A percentile compares a stretch with the other conserved stretches of the same genome.
Evolutionary conservation across 768 basidiomycete species (phyloP).

Genomic region (Boletus eberwhitei): DNA sequence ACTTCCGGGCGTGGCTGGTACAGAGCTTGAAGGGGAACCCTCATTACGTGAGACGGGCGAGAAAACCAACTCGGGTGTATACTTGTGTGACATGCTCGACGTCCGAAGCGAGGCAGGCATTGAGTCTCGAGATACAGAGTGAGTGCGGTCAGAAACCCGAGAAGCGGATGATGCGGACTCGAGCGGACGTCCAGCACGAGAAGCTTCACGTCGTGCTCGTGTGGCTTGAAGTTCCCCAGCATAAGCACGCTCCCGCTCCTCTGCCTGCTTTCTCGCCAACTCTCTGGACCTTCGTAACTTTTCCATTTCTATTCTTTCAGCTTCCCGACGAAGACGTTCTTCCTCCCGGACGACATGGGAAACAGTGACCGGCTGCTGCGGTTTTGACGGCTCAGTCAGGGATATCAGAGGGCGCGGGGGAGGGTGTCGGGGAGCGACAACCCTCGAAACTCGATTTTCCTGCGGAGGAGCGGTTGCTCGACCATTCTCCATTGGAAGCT

Average conservation of each 20-base stretch:
- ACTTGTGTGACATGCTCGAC: slow-evolving; percentile 40
- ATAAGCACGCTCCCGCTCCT: slow-evolving; percentile 53
- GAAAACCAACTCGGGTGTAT: slow-evolving; percentile 44
- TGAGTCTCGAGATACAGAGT: slow-evolving; percentile 36
- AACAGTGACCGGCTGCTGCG: slow-evolving; percentile 1
- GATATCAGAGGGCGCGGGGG: slow-evolving; percentile 16
- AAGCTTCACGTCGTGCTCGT: slow-evolving; percentile 56
- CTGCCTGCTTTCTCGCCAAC: slow-evolving; percentile 33
- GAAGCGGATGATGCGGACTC: slow-evolving; percentile 22
- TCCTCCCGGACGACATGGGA: slow-evolving; percentile 35
- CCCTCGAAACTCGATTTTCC: slow-evolving; percentile 11
- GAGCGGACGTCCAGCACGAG: slow-evolving; percentile 43
- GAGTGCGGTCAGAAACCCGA: slow-evolving; percentile 31
- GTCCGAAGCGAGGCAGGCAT: slow-evolving; percentile 24
- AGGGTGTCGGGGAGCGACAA: slow-evolving; percentile 14
- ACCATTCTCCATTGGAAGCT: slow-evolving; percentile 31
- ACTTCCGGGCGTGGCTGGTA: slow-evolving; percentile 36
- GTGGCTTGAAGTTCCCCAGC: slow-evolving; percentile 60
- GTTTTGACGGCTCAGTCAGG: slow-evolving; percentile 9
- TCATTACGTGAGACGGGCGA: slow-evolving; percentile 34
- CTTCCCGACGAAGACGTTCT: slow-evolving; percentile 44
- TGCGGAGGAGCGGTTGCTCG: slow-evolving; percentile 13
- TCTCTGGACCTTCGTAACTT: slow-evolving; percentile 45
- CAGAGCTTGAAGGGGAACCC: slow-evolving; percentile 53
- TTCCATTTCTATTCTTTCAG: slow-evolving; percentile 47